Conservation (phyloP, 1,284 basidiomycete species). For the Rugosomyces carneus region DNA sequence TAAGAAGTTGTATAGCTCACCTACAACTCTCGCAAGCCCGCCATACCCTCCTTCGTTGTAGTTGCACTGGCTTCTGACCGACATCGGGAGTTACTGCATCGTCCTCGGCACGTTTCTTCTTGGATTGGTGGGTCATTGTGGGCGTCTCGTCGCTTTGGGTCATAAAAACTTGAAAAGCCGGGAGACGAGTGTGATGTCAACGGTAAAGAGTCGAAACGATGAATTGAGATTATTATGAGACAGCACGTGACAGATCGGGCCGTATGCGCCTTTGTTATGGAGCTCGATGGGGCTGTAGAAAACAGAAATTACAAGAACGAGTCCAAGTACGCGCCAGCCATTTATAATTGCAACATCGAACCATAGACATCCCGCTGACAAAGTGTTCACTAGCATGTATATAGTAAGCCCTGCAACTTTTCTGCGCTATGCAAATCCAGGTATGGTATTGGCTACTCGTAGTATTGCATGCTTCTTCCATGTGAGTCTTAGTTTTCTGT, state of each 20-base stretch:
- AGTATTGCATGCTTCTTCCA: too few species aligned
- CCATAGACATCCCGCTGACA: too few species aligned
- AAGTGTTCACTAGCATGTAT: not conserved
- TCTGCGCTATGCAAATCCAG: not conserved
- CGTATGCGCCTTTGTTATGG: constrained; percentile 9
- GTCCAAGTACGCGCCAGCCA: too few species aligned
- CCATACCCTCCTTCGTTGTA: constrained; percentile 73
- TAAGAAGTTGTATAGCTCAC: constrained; percentile 35
- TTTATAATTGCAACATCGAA: too few species aligned
- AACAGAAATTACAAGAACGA: too few species aligned
- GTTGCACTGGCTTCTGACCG: constrained; percentile 63
- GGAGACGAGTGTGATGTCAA: constrained; percentile 12
- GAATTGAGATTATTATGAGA: constrained; percentile 9
- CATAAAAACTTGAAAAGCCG: constrained; percentile 27
- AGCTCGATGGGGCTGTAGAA: not conserved
- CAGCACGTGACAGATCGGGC: constrained; percentile 19
- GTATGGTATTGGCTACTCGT: constrained; percentile 1
- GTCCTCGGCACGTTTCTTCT: constrained; percentile 70
- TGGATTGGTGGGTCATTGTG: constrained; percentile 48
- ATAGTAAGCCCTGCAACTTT: not conserved
- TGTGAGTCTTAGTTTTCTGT: too few species aligned
- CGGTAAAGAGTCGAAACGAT: constrained; percentile 8
- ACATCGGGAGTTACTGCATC: constrained; percentile 44
- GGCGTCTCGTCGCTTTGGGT: constrained; percentile 46
- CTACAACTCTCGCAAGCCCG: constrained; percentile 81